phyloP scores from a whole-genome alignment of 306 rosid genomes.

The Sechiopsis laciniata region DNA sequence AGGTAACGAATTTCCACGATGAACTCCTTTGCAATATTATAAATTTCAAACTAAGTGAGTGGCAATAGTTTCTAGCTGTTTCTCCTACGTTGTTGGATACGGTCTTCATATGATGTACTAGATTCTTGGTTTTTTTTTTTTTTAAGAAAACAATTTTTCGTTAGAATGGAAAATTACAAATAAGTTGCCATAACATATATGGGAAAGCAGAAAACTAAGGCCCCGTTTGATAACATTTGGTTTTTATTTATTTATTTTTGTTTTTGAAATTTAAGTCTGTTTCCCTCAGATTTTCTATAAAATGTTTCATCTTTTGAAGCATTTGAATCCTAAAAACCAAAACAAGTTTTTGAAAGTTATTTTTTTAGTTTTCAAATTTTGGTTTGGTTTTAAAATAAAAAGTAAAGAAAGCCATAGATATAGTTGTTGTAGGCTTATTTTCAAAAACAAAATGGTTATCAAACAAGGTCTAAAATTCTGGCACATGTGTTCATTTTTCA shows the following conservation, averaged over 20 bases:
- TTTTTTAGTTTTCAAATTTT: too few relatives aligned
- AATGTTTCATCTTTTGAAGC: too few relatives aligned
- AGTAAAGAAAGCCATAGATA: too few relatives aligned
- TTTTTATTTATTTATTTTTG: too few relatives aligned
- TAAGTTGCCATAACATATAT: not conserved
- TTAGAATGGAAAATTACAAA: not conserved
- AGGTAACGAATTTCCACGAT: constrained; percentile 41
- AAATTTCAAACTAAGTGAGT: not conserved
- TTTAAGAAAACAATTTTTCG: not conserved
- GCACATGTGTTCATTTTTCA: not conserved
- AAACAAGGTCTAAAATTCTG: not conserved
- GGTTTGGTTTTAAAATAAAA: too few relatives aligned
- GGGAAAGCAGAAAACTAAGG: not conserved
- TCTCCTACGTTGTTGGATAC: not conserved
- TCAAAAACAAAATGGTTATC: too few relatives aligned
- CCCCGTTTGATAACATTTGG: too few relatives aligned
- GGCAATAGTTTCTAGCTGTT: constrained; percentile 7
- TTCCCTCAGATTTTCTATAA: too few relatives aligned
- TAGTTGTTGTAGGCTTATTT: too few relatives aligned
- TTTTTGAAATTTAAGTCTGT: too few relatives aligned
- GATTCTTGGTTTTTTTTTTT: constrained; percentile 2
- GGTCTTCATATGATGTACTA: not conserved
- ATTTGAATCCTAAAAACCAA: too few relatives aligned
- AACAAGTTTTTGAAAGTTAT: too few relatives aligned
- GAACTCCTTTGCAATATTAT: not conserved